Percentiles rank a stretch among this genome's conserved stretches.
Evolutionary conservation across 2,329 filamentous ascomycete species (phyloP).

Genomic region (Fusarium coffeatum): DNA sequence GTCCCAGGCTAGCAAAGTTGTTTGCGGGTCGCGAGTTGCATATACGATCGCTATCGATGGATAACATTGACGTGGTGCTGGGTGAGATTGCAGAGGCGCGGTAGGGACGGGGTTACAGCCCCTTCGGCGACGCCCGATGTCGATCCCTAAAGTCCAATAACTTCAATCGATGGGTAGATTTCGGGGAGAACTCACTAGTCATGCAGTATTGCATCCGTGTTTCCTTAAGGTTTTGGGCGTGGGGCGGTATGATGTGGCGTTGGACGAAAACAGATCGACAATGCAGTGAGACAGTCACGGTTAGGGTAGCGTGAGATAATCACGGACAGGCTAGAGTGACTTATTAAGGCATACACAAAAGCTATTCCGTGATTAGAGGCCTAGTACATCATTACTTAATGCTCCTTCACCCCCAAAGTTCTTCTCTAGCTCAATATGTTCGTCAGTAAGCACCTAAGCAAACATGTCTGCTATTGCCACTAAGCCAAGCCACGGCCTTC

Average conservation of each 20-base stretch:
- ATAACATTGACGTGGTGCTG: conserved; percentile 18
- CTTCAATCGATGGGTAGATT: too few species aligned
- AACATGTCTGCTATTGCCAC: background rate
- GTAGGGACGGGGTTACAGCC: background rate
- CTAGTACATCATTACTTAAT: background rate
- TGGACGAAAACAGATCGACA: background rate
- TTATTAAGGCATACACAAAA: background rate
- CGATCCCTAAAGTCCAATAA: too few species aligned
- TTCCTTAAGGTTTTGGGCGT: background rate
- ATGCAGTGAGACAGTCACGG: conserved; percentile 13
- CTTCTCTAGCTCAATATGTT: accelerated
- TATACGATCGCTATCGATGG: conserved; percentile 18
- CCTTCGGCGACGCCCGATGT: background rate
- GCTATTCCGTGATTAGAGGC: background rate
- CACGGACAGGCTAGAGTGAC: background rate
- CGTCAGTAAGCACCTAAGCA: background rate
- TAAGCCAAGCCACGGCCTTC: background rate
- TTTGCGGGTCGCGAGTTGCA: conserved; percentile 8
- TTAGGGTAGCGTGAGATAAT: background rate
- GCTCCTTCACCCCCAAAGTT: accelerated
- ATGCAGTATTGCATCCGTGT: background rate
- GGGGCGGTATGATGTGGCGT: background rate
- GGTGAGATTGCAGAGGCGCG: conserved; percentile 13
- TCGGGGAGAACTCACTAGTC: background rate
- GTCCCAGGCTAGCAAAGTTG: conserved; percentile 9